Evolutionary conservation across 768 basidiomycete species (phyloP), one percentile per base, ranked within the genome.

Genomic region (Clitopilus hobsonii): DNA sequence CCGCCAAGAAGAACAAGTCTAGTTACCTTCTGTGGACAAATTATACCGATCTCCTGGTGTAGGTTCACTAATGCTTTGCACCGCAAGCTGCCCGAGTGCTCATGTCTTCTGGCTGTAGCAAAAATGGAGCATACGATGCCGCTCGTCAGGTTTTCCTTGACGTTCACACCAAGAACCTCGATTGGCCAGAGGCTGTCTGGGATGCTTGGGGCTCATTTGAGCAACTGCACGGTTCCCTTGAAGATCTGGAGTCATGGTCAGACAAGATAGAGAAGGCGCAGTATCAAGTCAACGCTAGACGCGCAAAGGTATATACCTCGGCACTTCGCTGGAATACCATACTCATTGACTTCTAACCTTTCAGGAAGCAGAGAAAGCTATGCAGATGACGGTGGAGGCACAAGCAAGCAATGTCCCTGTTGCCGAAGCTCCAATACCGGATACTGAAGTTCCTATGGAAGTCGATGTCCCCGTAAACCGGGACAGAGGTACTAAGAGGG

Each of bases 151-250:
- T 83, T 6, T 96, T 91, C 67, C 69, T 73, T 38, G 83, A 86
- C 56, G 74, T 89, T 3, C 80, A 84, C 25, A 73, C 76, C 41
- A 89, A 88, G 66, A 82, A 86, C 50, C 62, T 98, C 32, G 96
- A 99, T 69, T 98, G 94, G 88, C 94, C 97, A 0, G 96, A 99
- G 68, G 89, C 87, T 8, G 74, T 98, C 6, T 96, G 91, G 86
- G 91, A 94, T 54, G 87, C 90, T 0, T 96, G 92, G 90, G 64
- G 86, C 16, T 71, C 78, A n/a, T 97, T 98, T 62, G 96, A 98
- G 66, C 83, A 91, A 59, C 71, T 89, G 3, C 78, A 94, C 62
- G 96, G 96, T 0, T 78, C 82, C 22, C 74, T 91, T 13, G 74
- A 80, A 25, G 82, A 85, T 30, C 74, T 91, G 25, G 84, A 91